Conservation (phyloP, 2,329 filamentous ascomycete genomes). For the Venturia asperata region DNA sequence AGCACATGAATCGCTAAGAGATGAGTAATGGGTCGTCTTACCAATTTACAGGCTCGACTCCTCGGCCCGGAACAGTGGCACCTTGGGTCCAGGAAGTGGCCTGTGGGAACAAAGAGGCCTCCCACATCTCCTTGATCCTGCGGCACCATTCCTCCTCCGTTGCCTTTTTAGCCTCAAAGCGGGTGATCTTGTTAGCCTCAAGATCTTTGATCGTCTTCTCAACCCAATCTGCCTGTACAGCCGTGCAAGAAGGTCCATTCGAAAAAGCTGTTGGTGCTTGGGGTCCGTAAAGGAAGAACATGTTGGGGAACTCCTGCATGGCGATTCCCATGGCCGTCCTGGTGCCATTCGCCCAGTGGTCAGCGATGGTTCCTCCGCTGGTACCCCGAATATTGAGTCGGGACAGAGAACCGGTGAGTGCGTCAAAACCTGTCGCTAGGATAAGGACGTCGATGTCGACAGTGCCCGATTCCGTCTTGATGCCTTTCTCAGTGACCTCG, state of each 20-base stretch:
- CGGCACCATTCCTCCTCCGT: constrained; percentile 13
- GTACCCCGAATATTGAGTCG: constrained; percentile 32
- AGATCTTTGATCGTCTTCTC: constrained; percentile 45
- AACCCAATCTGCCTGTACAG: constrained; percentile 53
- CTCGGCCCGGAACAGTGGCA: not conserved
- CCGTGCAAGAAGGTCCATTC: constrained; percentile 50
- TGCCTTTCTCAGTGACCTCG: constrained; percentile 25
- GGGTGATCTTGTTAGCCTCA: constrained; percentile 39
- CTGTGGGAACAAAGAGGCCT: constrained; percentile 6
- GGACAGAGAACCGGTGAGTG: constrained; percentile 31
- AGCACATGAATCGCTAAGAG: not conserved
- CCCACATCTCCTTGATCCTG: not conserved
- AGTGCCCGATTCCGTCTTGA: constrained; percentile 22
- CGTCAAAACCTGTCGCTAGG: constrained; percentile 38
- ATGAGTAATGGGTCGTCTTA: not conserved
- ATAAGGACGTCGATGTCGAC: constrained; percentile 27
- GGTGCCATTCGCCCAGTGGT: constrained; percentile 19
- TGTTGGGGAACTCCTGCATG: constrained; percentile 19
- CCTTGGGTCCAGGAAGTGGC: constrained; percentile 6
- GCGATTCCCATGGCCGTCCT: constrained; percentile 17
- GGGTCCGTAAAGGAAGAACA: constrained; percentile 36
- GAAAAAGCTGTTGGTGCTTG: constrained; percentile 32
- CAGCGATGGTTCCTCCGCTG: constrained; percentile 15
- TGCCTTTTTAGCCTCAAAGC: constrained; percentile 37
- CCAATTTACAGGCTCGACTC: constrained; percentile 35